Evolutionary conservation across 805 yeast species (phyloP), one percentile per base, ranked within the genome.

Genomic region (Pachysolen tannophilus): DNA sequence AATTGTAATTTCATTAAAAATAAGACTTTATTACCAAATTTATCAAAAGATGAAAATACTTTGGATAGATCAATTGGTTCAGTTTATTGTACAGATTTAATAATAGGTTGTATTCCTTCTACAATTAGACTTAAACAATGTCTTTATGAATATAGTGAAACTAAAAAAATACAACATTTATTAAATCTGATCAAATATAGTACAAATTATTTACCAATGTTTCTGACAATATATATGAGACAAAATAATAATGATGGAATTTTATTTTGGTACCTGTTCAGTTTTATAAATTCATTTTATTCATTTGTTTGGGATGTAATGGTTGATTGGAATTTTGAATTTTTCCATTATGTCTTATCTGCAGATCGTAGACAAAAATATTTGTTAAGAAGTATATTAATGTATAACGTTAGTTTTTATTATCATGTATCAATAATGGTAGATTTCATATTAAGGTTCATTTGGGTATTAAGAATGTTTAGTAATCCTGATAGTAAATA

Each of bases 301-400:
- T 72, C 94, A 11, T 82, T 85, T 41, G 60, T 75, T 37, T 92
- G 99, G 99, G 99, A 92, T 55, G 56, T 90, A 9, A 69, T 70
- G 33, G 75, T 75, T 69, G 99, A 92, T 60, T 92, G 98, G 98
- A 75, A 77, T 29, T 64, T 86, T 32, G 69, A 70, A 8, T 48
- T 82, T 7, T 63, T 82, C 47, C 64, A 63, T 30, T 44, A 48
- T 26, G 48, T 52, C 23, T 32, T 55, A 20, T 33, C 30, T 6
- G 34, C 39, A 11, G 36, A 44, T 6, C 33, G 40, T 13, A 32
- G 37, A 7, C 42, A 43, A 13, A 29, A 43, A 3, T 48, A 48
- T 3, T 14, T 52, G 1, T 40, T 63, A 21, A 50, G 68, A 40
- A 42, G 49, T 16, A 50, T 42, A 20, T 30, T 58, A n/a, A 42